Evolutionary conservation across 306 rosid genomes (phyloP), one percentile per base, ranked within the genome.

Genomic region (Hippophae tibetana): DNA sequence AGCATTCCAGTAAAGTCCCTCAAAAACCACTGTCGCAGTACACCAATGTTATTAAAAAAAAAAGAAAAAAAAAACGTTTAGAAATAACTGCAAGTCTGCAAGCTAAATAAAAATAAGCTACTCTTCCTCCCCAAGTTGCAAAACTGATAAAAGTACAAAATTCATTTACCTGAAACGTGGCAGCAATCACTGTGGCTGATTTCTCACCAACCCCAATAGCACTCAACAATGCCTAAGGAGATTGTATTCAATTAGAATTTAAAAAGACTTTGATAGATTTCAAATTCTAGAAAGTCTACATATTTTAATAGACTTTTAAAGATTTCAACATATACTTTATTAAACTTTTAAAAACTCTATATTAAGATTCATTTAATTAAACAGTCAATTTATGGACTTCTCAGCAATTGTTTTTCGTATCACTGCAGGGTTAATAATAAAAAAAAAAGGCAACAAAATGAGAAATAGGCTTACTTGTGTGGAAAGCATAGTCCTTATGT

Each of bases 151-250:
- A 38, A 47, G 56, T 46, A 51, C 53, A 57, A 27, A 71, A 43
- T 13, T 57, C 53, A 8, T 44, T 62, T 70, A 92, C 98, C 98
- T 87, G 98, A 86, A 92, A 92, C 43, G 98, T 92, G 67, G 98
- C 98, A 49, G 96, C 96, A 63, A 92, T 71, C 31, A 92, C 95
- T 8, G 98, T 92, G 11, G 96, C 96, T 27, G 98, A 92, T 73
- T 92, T 86, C 82, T 92, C 98, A 42, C 96, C 98, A 5, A 92
- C 98, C 60, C 98, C 96, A 74, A 92, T 85, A 55, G 98, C 95
- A 73, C 93, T 74, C 62, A 92, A 76, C 68, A 92, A 87, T 79
- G 96, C 98, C 96, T 87, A 52, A 18, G 23, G 23, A 18, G 23
- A 18, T 18, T 18, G 23, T 0, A 18, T 18, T 0, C 23, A 18